A percentile compares a stretch with the other conserved stretches of the same genome.
Evolutionary conservation across 1,139 yeast species (phyloP).

Genomic region (Debaryomyces fabryi): DNA sequence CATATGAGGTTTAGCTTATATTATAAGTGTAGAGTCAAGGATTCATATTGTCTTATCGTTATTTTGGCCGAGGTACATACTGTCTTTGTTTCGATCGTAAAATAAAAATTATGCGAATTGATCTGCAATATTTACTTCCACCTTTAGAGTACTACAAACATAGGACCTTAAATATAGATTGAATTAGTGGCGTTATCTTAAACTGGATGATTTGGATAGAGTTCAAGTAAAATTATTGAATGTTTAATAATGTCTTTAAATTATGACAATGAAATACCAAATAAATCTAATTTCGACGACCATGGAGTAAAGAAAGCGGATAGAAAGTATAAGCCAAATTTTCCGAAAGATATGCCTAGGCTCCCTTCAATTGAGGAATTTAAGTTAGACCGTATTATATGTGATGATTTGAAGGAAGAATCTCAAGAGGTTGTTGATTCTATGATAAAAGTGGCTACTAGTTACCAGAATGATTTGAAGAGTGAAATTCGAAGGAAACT

Average conservation of each 20-base stretch:
- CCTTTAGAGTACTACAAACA: background rate
- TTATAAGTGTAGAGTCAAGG: background rate
- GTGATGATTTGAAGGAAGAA: constrained; percentile 32
- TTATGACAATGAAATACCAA: background rate
- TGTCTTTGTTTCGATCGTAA: background rate
- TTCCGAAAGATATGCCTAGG: constrained; percentile 14
- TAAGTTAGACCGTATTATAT: constrained; percentile 39
- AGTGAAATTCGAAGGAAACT: constrained; percentile 37
- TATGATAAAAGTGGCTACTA: constrained; percentile 34
- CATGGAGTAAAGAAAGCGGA: background rate
- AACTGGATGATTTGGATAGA: background rate
- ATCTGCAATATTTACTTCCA: background rate
- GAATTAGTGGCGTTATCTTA: background rate
- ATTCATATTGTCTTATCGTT: background rate
- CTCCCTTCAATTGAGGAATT: constrained; percentile 44
- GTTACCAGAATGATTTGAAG: constrained; percentile 46
- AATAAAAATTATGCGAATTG: constrained; percentile 5
- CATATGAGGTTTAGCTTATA: background rate
- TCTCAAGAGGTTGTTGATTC: constrained; percentile 37
- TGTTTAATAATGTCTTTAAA: background rate
- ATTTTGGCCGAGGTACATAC: background rate
- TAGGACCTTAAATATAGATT: background rate
- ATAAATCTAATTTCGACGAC: background rate
- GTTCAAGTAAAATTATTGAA: background rate
- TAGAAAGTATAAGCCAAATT: constrained; percentile 18